Percentiles rank a stretch among this genome's conserved stretches.
Conservation (phyloP, 257 asterid species). For the Rhazya stricta region DNA sequence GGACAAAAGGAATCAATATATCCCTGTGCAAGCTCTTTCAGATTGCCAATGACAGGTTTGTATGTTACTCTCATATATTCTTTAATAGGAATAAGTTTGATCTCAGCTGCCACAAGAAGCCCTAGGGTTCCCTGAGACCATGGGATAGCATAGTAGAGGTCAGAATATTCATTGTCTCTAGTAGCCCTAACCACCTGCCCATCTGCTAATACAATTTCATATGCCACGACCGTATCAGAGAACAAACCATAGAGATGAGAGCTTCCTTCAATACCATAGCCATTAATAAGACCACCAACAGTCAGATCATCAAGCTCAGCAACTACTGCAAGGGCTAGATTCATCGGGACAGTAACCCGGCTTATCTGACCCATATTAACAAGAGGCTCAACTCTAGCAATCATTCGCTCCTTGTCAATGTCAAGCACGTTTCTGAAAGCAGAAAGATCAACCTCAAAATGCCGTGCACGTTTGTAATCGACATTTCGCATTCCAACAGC, state of each 20-base stretch:
- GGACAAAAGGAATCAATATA: constrained; percentile 82
- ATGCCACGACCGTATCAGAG: constrained; percentile 91
- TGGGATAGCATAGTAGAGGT: constrained; percentile 83
- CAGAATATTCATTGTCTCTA: constrained; percentile 79
- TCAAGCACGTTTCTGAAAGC: constrained; percentile 70
- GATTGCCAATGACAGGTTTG: constrained; percentile 70
- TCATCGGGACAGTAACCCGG: constrained; percentile 83
- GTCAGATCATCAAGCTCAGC: constrained; percentile 96
- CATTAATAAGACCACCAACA: constrained; percentile 93
- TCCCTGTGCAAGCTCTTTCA: constrained; percentile 74
- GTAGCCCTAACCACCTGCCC: constrained; percentile 87
- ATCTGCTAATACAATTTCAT: constrained; percentile 78
- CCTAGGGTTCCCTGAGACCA: constrained; percentile 99
- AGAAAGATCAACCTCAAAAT: constrained; percentile 91
- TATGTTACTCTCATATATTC: constrained; percentile 90
- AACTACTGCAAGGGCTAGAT: constrained; percentile 83
- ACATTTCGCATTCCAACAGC: constrained; percentile 94
- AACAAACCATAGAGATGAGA: constrained; percentile 84
- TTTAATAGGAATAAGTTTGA: constrained; percentile 81
- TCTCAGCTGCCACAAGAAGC: constrained; percentile 89
- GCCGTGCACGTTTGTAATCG: constrained; percentile 89
- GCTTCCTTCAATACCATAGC: constrained; percentile 97
- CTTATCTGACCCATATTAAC: constrained; percentile 94
- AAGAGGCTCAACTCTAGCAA: constrained; percentile 86
- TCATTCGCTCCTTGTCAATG: constrained; percentile 69